Evolutionary conservation across 495 filamentous ascomycete genomes (phyloP).

Genomic region (Lentithecium fluviatile): DNA sequence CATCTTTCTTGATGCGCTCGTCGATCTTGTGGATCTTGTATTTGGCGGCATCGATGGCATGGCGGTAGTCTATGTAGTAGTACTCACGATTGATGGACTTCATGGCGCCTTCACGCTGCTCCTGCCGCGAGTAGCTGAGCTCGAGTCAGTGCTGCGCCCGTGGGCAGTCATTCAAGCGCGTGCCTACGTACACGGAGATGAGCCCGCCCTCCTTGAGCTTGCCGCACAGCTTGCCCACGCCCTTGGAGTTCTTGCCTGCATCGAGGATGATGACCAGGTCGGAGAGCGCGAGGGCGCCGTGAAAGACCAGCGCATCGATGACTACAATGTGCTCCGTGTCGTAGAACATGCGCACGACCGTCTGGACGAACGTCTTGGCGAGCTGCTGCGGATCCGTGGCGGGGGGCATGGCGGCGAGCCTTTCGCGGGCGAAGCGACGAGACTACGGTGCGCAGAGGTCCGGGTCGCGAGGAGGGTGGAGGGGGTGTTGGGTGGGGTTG

Average conservation of each 20-base stretch:
- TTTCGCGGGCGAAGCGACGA: not conserved
- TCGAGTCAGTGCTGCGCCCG: constrained; percentile 1
- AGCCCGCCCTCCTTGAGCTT: constrained; percentile 81
- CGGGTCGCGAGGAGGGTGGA: not conserved
- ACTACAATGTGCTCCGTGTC: constrained; percentile 84
- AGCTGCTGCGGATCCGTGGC: constrained; percentile 65
- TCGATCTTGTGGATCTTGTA: constrained; percentile 83
- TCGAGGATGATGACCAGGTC: constrained; percentile 83
- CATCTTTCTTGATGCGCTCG: constrained; percentile 76
- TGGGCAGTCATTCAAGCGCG: constrained; percentile 15
- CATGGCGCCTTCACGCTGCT: constrained; percentile 69
- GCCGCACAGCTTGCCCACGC: constrained; percentile 82
- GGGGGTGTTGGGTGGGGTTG: not conserved
- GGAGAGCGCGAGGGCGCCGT: constrained; percentile 71
- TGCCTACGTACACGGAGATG: constrained; percentile 65
- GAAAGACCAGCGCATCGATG: constrained; percentile 86
- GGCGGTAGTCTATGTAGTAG: constrained; percentile 94
- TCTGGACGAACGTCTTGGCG: constrained; percentile 83
- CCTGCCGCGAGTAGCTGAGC: constrained; percentile 57
- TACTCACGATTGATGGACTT: constrained; percentile 83
- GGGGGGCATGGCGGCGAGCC: constrained; percentile 1
- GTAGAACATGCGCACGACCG: constrained; percentile 88
- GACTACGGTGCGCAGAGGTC: not conserved
- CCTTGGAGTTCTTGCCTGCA: constrained; percentile 71
- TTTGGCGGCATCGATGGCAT: constrained; percentile 94